Evolutionary conservation across 1,139 yeast species (phyloP).

Genomic region (Kodamaea sp.): DNA sequence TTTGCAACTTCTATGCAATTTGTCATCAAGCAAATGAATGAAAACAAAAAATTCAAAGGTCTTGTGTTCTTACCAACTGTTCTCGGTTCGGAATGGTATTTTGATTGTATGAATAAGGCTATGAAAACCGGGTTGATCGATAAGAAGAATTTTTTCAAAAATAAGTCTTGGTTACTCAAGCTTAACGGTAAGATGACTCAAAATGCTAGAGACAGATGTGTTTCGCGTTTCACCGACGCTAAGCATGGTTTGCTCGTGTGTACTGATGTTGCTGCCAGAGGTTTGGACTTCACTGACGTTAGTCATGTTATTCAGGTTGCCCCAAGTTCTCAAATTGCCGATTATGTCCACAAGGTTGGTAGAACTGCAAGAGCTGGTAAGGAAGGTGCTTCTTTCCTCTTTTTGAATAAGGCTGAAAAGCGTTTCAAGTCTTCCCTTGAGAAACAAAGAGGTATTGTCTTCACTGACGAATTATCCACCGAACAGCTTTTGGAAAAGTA

Average conservation of each 20-base stretch:
- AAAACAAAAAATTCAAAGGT: constrained; percentile 54
- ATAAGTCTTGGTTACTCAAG: constrained; percentile 19
- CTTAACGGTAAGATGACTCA: constrained; percentile 77
- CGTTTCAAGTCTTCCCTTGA: constrained; percentile 45
- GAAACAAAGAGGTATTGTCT: constrained; percentile 46
- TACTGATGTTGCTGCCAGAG: constrained; percentile 98
- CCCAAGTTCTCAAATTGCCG: constrained; percentile 68
- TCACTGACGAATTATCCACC: constrained; percentile 33
- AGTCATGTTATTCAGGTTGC: constrained; percentile 98
- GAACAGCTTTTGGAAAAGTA: constrained; percentile 6
- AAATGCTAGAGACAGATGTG: constrained; percentile 55
- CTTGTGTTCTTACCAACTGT: constrained; percentile 83
- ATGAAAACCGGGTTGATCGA: neutral
- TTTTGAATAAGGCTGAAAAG: constrained; percentile 46
- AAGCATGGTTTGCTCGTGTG: constrained; percentile 77
- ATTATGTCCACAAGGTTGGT: constrained; percentile 96
- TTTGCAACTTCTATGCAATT: constrained; percentile 53
- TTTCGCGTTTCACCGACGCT: constrained; percentile 50
- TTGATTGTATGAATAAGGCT: constrained; percentile 25
- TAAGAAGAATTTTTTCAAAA: constrained; percentile 11
- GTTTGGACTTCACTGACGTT: constrained; percentile 93
- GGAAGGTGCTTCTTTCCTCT: constrained; percentile 62
- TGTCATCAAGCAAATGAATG: constrained; percentile 27
- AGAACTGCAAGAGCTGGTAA: constrained; percentile 96
- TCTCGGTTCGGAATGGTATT: constrained; percentile 57